Evolutionary conservation across 768 basidiomycete genomes (phyloP), one percentile per base, ranked within the genome.

Genomic region (Russula brevipes): DNA sequence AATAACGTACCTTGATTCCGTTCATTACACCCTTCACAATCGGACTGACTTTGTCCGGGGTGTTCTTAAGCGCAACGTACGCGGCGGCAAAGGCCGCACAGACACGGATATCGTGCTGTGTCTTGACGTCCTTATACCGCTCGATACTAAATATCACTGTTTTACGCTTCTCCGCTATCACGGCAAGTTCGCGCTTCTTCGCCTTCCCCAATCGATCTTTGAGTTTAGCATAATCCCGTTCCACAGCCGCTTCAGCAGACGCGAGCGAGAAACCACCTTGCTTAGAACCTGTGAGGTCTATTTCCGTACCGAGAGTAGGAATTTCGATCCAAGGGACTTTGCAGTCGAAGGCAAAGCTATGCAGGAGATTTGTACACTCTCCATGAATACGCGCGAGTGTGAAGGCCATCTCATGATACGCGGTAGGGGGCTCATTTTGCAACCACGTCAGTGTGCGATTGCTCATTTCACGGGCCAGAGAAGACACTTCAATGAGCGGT

Each of bases 11-110:
- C 85, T 97, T 98, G 78, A 98, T 88, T 30, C 94, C 92, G 61
- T 94, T 96, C 90, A 98, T 98, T 60, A 98, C 87, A 30, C 91
- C 93, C 73, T 95, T 94, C 49, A 99, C 94, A 53, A 99, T 86
- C 0, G 97, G 95, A 69, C 92, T 96, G 65, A 98, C 87, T 76
- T 97, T 98, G 64, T 93, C 85, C 0, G 97, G 96, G 11, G 92
- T 85, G 39, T 85, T 85, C 71, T 83, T 81, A 66, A 98, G 85
- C 8, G 94, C 88, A 12, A 99, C 88, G 67, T 94, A 88, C 0
- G 95, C 93, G 2, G 91, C 88, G 8, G 95, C 93, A 69, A 97
- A 89, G 0, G 93, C 85, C 7, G 97, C 92, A 2, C 86, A 87
- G 19, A 98, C 88, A 46, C 94, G 89, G 24, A 85, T 83, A 67